Percentiles rank a stretch among this genome's conserved stretches.
Conservation (phyloP, 1,284 basidiomycete genomes). For the Coriolopsis trogii region DNA sequence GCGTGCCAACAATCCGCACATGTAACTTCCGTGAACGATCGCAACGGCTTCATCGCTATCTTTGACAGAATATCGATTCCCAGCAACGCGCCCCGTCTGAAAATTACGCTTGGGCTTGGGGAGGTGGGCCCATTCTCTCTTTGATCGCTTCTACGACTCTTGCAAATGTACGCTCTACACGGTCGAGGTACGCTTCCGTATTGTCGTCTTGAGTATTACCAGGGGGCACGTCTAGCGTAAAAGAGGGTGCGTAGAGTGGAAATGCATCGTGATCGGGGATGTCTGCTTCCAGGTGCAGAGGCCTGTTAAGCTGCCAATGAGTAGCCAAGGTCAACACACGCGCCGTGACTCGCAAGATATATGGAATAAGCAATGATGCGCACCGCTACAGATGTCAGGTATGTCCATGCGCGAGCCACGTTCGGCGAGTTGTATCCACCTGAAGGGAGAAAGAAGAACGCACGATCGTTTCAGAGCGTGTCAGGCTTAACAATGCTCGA, state of each 20-base stretch:
- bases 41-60: too few species aligned
- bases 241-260: constrained; percentile 75
- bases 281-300: constrained; percentile 56
- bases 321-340: background rate
- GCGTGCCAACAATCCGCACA: too few species aligned
- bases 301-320: constrained; percentile 49
- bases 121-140: constrained; percentile 1
- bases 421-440: constrained; percentile 87
- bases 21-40: too few species aligned
- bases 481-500: constrained; percentile 23
- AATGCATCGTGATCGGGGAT: constrained; percentile 78
- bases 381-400: constrained; percentile 76
- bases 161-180: constrained; percentile 8
- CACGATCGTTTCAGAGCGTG: too few species aligned
- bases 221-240: constrained; percentile 74
- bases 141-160: constrained; percentile 2
- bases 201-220: constrained; percentile 79
- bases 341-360: too few species aligned
- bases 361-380: constrained; percentile 31
- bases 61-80: too few species aligned
- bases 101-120: too few species aligned
- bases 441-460: constrained; percentile 23
- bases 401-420: constrained; percentile 83
- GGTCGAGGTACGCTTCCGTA: constrained; percentile 47
- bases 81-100: too few species aligned